Percentiles rank a stretch among this genome's conserved stretches.
These are phyloP conservation scores for Lentinula lateritia DNA, from an alignment of 768 basidiomycete species.

Conservation along the genomic window DNA sequence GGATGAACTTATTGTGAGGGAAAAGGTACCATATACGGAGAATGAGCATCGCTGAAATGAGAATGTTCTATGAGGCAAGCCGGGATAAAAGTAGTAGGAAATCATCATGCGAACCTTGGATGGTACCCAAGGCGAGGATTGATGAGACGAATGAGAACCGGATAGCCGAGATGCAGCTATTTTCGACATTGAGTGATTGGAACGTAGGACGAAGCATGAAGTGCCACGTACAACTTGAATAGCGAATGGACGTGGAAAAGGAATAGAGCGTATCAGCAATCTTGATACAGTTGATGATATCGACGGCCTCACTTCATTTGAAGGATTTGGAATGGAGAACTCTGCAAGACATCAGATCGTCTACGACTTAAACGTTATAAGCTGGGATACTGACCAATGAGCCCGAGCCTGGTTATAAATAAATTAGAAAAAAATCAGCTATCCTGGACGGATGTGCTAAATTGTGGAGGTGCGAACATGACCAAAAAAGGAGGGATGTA, in stretches of 20 bases:
- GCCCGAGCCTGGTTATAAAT: conserved; percentile 9
- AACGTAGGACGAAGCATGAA: background rate
- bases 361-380: background rate
- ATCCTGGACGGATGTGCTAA: background rate
- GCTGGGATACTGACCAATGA: conserved; percentile 14
- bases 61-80: too few species aligned
- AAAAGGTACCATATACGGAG: conserved; percentile 38
- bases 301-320: conserved; percentile 15
- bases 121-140: conserved; percentile 22
- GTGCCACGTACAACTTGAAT: conserved; percentile 5
- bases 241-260: conserved; percentile 17
- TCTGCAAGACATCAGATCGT: conserved; percentile 9
- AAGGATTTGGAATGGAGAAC: conserved; percentile 20
- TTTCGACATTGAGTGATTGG: background rate
- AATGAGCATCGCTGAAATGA: conserved; percentile 28
- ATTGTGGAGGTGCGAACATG: conserved; percentile 11
- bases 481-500: conserved; percentile 23
- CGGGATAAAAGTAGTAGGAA: background rate
- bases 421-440: background rate
- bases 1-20: conserved; percentile 21
- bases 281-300: background rate
- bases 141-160: conserved; percentile 19
- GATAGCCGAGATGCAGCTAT: conserved; percentile 24
- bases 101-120: conserved; percentile 24
- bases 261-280: background rate